These are phyloP conservation scores for Ophiostoma fasciatum DNA, from an alignment of 2,329 filamentous ascomycete species.

Conservation along the genomic window DNA sequence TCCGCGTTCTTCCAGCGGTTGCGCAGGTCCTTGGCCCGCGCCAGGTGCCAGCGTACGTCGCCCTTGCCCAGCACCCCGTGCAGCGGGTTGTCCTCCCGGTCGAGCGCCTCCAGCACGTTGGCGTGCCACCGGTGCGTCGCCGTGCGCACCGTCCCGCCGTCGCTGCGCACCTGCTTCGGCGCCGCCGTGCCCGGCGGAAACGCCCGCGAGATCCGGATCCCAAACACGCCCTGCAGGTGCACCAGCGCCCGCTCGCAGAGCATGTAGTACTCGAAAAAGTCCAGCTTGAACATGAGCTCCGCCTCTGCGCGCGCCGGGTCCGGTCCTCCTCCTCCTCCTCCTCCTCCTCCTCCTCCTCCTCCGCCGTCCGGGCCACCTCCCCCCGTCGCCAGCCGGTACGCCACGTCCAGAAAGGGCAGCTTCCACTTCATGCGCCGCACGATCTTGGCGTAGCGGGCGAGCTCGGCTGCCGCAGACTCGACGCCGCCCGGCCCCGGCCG, in stretches of 20 bases:
- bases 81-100: slow-evolving; percentile 41
- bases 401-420: slow-evolving; percentile 40
- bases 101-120: slow-evolving; percentile 50
- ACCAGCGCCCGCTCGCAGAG: slow-evolving; percentile 58
- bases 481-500: background rate
- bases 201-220: slow-evolving; percentile 32
- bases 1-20: slow-evolving; percentile 61
- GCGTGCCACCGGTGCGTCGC: slow-evolving; percentile 44
- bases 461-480: slow-evolving; percentile 20
- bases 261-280: slow-evolving; percentile 65
- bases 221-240: slow-evolving; percentile 49
- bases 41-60: slow-evolving; percentile 41
- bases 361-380: too few relatives aligned
- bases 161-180: too few relatives aligned
- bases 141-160: too few relatives aligned
- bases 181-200: too few relatives aligned
- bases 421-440: slow-evolving; percentile 49
- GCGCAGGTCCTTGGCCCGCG: slow-evolving; percentile 52
- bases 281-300: slow-evolving; percentile 60
- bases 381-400: slow-evolving; percentile 32
- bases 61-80: slow-evolving; percentile 38
- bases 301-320: slow-evolving; percentile 28
- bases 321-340: too few relatives aligned
- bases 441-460: slow-evolving; percentile 44
- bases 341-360: too few relatives aligned